phyloP scores from a whole-genome alignment of 2,329 filamentous ascomycete genomes.

The Pseudovirgaria hyperparasitica region DNA sequence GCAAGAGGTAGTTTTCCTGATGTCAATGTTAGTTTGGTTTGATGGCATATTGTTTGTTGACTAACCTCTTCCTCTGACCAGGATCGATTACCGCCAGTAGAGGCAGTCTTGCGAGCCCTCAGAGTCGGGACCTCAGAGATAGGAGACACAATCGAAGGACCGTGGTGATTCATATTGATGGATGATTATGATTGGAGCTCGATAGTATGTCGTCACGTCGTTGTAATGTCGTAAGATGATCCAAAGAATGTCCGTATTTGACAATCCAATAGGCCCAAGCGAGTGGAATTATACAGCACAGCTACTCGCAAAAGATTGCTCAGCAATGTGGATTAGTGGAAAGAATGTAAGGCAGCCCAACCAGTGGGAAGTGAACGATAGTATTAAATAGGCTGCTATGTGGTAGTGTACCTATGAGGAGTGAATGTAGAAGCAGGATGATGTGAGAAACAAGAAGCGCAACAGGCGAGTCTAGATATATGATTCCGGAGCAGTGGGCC shows the following conservation, averaged over 20 bases:
- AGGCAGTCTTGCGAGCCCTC: conserved; percentile 56
- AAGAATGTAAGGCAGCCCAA: conserved; percentile 41
- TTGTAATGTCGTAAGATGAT: no score
- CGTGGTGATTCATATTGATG: conserved; percentile 23
- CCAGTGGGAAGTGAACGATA: conserved; percentile 41
- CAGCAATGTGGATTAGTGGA: conserved; percentile 33
- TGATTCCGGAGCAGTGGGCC: conserved; percentile 16
- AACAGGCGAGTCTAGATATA: conserved; percentile 18
- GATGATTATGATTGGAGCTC: no score
- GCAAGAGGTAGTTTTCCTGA: conserved; percentile 71
- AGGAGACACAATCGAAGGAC: conserved; percentile 24
- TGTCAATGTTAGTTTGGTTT: conserved; percentile 9
- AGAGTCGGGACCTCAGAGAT: conserved; percentile 34
- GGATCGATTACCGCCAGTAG: conserved; percentile 63
- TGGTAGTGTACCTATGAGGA: conserved; percentile 21
- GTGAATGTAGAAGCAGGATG: conserved; percentile 25
- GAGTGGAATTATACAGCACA: no score
- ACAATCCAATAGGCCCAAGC: no score
- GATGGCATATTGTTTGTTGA: conserved; percentile 4
- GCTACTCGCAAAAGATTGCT: conserved; percentile 23
- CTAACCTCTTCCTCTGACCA: conserved; percentile 79
- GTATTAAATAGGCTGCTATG: conserved; percentile 29
- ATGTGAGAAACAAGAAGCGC: conserved; percentile 24
- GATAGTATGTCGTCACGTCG: no score
- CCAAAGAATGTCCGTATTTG: no score